These are phyloP conservation scores for Fusarium ambrosium DNA, from an alignment of 2,329 filamentous ascomycete species.

Conservation along the genomic window DNA sequence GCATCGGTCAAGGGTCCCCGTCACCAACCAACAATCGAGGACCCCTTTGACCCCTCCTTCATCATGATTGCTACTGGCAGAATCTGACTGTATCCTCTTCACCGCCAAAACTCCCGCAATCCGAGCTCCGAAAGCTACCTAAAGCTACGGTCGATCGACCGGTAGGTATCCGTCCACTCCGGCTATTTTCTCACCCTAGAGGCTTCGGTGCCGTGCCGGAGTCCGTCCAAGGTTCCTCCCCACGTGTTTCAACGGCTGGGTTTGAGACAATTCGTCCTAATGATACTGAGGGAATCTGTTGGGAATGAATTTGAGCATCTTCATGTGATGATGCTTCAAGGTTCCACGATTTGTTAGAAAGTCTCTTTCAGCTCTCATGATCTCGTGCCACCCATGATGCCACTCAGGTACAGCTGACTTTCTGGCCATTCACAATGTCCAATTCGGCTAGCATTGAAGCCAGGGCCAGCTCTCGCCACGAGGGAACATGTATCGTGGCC, in stretches of 20 bases:
- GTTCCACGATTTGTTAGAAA: neutral
- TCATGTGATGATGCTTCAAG: neutral
- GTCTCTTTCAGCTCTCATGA: slow-evolving; percentile 5
- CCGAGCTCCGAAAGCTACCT: neutral
- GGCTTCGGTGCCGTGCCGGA: neutral
- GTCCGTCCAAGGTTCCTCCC: slow-evolving; percentile 5
- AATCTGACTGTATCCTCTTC: slow-evolving; percentile 6
- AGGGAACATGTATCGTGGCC: neutral
- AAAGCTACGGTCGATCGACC: neutral
- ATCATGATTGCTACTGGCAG: slow-evolving; percentile 33
- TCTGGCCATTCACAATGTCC: neutral
- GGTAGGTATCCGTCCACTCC: neutral
- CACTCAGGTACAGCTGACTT: neutral
- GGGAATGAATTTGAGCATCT: neutral
- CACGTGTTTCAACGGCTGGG: slow-evolving; percentile 36
- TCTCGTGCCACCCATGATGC: neutral
- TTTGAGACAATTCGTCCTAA: neutral
- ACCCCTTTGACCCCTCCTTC: slow-evolving; percentile 23
- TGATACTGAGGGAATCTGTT: neutral
- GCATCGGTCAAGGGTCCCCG: slow-evolving; percentile 28
- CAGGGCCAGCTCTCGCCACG: neutral
- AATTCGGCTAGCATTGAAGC: slow-evolving; percentile 3
- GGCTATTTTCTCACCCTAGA: slow-evolving; percentile 7
- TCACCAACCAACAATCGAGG: slow-evolving; percentile 20
- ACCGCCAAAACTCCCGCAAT: slow-evolving; percentile 19